Percentiles rank a stretch among this genome's conserved stretches.
Evolutionary conservation across 1,284 basidiomycete species (phyloP).

Genomic region (Malassezia pachydermatis): DNA sequence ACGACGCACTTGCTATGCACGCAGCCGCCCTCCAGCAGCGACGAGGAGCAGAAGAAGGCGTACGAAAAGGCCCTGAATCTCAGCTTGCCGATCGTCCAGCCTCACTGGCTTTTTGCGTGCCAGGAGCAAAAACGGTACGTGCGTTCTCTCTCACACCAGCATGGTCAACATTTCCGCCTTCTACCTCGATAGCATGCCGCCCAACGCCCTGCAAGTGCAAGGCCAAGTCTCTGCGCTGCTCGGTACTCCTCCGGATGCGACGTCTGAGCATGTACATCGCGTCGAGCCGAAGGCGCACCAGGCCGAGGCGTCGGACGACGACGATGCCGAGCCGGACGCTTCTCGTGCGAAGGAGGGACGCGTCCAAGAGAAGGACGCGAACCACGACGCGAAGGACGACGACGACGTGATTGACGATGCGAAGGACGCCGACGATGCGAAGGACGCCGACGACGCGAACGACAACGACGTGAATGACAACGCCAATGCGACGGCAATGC

Average conservation of each 20-base stretch:
- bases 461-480: too few relatives aligned
- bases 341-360: not conserved
- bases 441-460: not conserved
- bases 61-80: constrained; percentile 42
- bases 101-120: constrained; percentile 47
- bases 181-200: constrained; percentile 42
- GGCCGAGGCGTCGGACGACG: not conserved
- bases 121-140: constrained; percentile 35
- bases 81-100: constrained; percentile 44
- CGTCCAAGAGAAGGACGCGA: not conserved
- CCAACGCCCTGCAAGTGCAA: constrained; percentile 27
- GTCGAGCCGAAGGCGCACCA: too few relatives aligned
- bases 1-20: constrained; percentile 44
- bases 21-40: not conserved
- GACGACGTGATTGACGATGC: too few relatives aligned
- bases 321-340: not conserved
- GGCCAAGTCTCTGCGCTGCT: not conserved
- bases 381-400: not conserved
- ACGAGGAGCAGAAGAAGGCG: constrained; percentile 4
- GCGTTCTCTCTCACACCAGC: constrained; percentile 9
- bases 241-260: too few relatives aligned
- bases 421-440: not conserved
- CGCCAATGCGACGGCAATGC: too few relatives aligned
- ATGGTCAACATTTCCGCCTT: constrained; percentile 44
- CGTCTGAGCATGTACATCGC: too few relatives aligned